phyloP scores from a whole-genome alignment of 345 rosid species.

The Hibiscus tridactylites region DNA sequence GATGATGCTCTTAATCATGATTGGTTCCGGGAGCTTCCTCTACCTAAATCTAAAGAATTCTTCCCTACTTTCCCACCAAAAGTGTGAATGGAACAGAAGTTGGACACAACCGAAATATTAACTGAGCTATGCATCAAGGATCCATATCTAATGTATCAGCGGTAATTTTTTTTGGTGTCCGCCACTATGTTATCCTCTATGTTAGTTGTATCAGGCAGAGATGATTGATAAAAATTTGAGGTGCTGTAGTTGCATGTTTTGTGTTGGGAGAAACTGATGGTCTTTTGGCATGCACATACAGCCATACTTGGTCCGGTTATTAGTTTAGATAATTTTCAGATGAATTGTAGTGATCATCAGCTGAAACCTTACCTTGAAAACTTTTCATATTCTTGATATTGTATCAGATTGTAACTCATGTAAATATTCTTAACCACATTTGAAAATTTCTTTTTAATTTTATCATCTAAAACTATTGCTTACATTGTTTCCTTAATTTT shows the following conservation, averaged over 20 bases:
- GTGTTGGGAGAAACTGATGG: background rate
- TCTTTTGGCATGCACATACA: constrained; percentile 2
- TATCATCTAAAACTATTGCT: background rate
- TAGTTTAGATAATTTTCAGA: background rate
- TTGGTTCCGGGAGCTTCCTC: constrained; percentile 80
- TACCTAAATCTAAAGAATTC: constrained; percentile 60
- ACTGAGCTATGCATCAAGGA: background rate
- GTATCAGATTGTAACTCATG: background rate
- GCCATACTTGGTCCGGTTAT: background rate
- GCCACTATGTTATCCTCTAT: background rate
- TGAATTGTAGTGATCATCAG: background rate
- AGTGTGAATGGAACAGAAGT: constrained; percentile 19
- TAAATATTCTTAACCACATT: background rate
- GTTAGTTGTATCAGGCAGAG: too few relatives aligned
- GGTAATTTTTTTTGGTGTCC: background rate
- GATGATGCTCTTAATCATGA: constrained; percentile 70
- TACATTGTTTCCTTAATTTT: background rate
- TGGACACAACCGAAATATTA: background rate
- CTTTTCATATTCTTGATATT: background rate
- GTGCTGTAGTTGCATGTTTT: background rate
- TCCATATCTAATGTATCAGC: background rate
- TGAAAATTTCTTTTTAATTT: background rate
- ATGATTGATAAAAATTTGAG: background rate
- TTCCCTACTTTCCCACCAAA: constrained; percentile 63
- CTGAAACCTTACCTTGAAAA: background rate